Evolutionary conservation across 2,329 filamentous ascomycete genomes (phyloP).

Genomic region (Lecanicillium sp.): DNA sequence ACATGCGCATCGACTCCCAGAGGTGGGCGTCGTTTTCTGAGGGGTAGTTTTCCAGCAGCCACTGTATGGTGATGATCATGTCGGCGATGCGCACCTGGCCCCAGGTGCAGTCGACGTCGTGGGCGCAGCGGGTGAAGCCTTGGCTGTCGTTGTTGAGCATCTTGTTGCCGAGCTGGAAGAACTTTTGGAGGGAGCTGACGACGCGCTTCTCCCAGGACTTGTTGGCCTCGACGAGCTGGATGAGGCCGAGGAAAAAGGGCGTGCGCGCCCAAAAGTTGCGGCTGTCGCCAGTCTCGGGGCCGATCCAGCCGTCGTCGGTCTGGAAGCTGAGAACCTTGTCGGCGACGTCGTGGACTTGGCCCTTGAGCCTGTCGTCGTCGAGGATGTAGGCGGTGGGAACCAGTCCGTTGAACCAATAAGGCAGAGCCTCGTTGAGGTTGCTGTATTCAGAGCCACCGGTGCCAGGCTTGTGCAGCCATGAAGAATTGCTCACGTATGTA

Average conservation of each 20-base stretch:
- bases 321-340: slow-evolving; percentile 38
- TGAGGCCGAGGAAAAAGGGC: slow-evolving; percentile 27
- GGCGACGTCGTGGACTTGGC: slow-evolving; percentile 33
- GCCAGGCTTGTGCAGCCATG: slow-evolving; percentile 33
- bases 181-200: slow-evolving; percentile 17
- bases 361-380: slow-evolving; percentile 36
- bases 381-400: slow-evolving; percentile 50
- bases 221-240: slow-evolving; percentile 29
- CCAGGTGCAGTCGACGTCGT: slow-evolving; percentile 32
- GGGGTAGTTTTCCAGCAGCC: slow-evolving; percentile 32
- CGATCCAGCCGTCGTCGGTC: slow-evolving; percentile 48
- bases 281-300: slow-evolving; percentile 23
- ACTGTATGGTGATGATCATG: slow-evolving; percentile 34
- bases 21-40: slow-evolving; percentile 24
- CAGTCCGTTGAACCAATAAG: slow-evolving; percentile 56
- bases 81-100: slow-evolving; percentile 31
- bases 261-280: slow-evolving; percentile 28
- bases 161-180: slow-evolving; percentile 39
- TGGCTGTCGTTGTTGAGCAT: slow-evolving; percentile 50
- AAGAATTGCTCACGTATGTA: slow-evolving; percentile 41
- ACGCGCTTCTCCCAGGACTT: slow-evolving; percentile 18
- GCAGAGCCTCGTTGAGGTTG: slow-evolving; percentile 48
- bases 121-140: slow-evolving; percentile 40
- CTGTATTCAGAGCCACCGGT: slow-evolving; percentile 47
- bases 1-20: slow-evolving; percentile 36